A percentile compares a stretch with the other conserved stretches of the same genome.
Evolutionary conservation across 1,139 yeast genomes (phyloP).

Genomic region (Yamadazyma diddensiae): DNA sequence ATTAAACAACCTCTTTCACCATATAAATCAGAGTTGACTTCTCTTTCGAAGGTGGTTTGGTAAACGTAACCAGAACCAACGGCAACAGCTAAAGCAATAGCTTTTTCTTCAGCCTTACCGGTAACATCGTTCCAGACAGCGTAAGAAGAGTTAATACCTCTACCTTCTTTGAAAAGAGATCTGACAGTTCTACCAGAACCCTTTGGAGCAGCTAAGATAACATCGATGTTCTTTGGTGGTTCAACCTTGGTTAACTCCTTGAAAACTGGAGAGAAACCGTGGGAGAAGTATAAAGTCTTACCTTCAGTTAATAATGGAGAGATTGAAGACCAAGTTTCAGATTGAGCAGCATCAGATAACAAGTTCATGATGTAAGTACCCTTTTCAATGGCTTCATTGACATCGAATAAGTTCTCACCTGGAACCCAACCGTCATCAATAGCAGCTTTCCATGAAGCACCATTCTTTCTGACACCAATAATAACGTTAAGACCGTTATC

Average conservation of each 20-base stretch:
- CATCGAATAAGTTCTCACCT: slow-evolving; percentile 96
- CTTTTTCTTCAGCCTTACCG: slow-evolving; percentile 99
- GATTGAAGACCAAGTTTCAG: slow-evolving; percentile 90
- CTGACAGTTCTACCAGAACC: slow-evolving; percentile 99
- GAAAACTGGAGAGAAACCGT: slow-evolving; percentile 99
- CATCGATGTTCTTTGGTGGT: slow-evolving; percentile 93
- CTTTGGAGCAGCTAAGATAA: slow-evolving; percentile 98
- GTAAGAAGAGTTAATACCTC: slow-evolving; percentile 99
- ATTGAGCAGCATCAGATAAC: slow-evolving; percentile 98
- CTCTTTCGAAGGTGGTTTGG: slow-evolving; percentile 99
- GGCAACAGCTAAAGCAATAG: slow-evolving; percentile 97
- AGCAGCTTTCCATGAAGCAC: slow-evolving; percentile 99
- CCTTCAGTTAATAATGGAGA: slow-evolving; percentile 94
- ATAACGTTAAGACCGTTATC: slow-evolving; percentile 98
- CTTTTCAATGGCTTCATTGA: slow-evolving; percentile 83
- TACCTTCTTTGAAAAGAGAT: slow-evolving; percentile 98
- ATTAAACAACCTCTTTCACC: slow-evolving; percentile 99
- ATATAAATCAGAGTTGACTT: slow-evolving; percentile 97
- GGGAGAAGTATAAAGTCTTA: slow-evolving; percentile 97
- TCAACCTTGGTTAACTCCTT: slow-evolving; percentile 95
- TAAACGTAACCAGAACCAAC: slow-evolving; percentile 99
- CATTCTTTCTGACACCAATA: slow-evolving; percentile 96
- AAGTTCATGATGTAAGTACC: slow-evolving; percentile 98
- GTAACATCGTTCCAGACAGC: slow-evolving; percentile 99
- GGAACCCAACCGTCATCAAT: slow-evolving; percentile 99